These are phyloP conservation scores for Paratinospora sagittata DNA, from an alignment of 164 flowering plant species.

Conservation along the genomic window DNA sequence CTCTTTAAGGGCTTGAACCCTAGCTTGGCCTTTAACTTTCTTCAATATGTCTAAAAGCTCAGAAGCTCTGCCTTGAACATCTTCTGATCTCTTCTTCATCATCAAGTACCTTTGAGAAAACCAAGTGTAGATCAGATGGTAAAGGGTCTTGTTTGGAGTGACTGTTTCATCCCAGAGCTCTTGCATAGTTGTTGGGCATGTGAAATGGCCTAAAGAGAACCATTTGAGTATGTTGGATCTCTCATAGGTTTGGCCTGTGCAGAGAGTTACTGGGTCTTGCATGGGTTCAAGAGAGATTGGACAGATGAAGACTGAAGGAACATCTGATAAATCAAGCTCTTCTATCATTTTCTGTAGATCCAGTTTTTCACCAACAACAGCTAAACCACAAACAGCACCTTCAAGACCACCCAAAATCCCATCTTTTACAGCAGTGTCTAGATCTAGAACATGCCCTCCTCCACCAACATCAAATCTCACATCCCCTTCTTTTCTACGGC, in stretches of 20 bases:
- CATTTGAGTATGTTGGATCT: slow-evolving; percentile 64
- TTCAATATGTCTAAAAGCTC: slow-evolving; percentile 67
- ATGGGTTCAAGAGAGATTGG: slow-evolving; percentile 80
- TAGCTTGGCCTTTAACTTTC: slow-evolving; percentile 75
- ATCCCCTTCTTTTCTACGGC: slow-evolving; percentile 28
- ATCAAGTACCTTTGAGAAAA: slow-evolving; percentile 55
- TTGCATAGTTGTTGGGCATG: slow-evolving; percentile 75
- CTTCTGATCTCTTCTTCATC: slow-evolving; percentile 75
- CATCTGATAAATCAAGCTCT: slow-evolving; percentile 41
- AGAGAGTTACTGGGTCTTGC: slow-evolving; percentile 74
- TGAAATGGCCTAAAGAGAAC: slow-evolving; percentile 55
- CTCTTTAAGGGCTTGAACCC: slow-evolving; percentile 75
- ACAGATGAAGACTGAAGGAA: slow-evolving; percentile 67
- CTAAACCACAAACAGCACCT: slow-evolving; percentile 12
- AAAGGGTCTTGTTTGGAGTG: slow-evolving; percentile 57
- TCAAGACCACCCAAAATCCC: slow-evolving; percentile 42
- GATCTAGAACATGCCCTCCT: slow-evolving; percentile 46
- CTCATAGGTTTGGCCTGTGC: slow-evolving; percentile 79
- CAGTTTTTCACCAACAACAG: slow-evolving; percentile 29
- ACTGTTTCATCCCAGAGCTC: slow-evolving; percentile 52
- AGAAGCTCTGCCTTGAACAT: slow-evolving; percentile 66
- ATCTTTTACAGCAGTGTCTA: slow-evolving; percentile 47
- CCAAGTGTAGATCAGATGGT: slow-evolving; percentile 57
- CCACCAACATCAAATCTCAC: slow-evolving; percentile 31
- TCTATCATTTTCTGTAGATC: slow-evolving; percentile 48